Conservation (phyloP, 2,329 filamentous ascomycete genomes). For the Rasamsonia emersonii region DNA sequence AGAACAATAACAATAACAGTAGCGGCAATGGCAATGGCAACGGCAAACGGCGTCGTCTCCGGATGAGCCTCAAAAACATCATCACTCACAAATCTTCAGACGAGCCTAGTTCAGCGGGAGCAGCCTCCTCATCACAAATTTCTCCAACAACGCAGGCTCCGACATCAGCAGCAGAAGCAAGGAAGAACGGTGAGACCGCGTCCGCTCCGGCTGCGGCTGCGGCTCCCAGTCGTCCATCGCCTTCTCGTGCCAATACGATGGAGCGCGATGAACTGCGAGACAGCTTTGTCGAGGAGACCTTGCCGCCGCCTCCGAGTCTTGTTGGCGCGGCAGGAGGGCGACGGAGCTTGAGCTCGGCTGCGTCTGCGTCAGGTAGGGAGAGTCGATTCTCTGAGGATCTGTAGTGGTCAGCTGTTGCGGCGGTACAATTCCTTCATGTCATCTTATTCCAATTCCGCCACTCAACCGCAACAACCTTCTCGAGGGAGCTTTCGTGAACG, state of each 20-base stretch:
- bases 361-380: constrained; percentile 13
- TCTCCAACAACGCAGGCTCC: constrained; percentile 5
- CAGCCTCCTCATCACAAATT: constrained; percentile 5
- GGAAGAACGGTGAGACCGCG: constrained; percentile 4
- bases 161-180: not conserved
- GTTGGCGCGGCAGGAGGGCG: constrained; percentile 12
- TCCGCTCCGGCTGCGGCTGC: constrained; percentile 7
- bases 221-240: constrained; percentile 8
- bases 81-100: constrained; percentile 13
- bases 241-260: constrained; percentile 8
- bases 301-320: constrained; percentile 20
- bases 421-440: not conserved
- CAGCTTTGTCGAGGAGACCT: constrained; percentile 21
- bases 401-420: constrained; percentile 11
- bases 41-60: constrained; percentile 17
- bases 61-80: constrained; percentile 19
- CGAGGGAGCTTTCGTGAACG: too few relatives aligned
- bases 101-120: constrained; percentile 14
- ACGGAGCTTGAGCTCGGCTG: constrained; percentile 15
- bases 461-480: too few relatives aligned
- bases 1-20: constrained; percentile 5
- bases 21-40: constrained; percentile 10
- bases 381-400: constrained; percentile 31
- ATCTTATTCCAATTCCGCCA: too few relatives aligned
- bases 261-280: constrained; percentile 20